Evolutionary conservation across 306 rosid genomes (phyloP).

Genomic region (Datisca glomerata): DNA sequence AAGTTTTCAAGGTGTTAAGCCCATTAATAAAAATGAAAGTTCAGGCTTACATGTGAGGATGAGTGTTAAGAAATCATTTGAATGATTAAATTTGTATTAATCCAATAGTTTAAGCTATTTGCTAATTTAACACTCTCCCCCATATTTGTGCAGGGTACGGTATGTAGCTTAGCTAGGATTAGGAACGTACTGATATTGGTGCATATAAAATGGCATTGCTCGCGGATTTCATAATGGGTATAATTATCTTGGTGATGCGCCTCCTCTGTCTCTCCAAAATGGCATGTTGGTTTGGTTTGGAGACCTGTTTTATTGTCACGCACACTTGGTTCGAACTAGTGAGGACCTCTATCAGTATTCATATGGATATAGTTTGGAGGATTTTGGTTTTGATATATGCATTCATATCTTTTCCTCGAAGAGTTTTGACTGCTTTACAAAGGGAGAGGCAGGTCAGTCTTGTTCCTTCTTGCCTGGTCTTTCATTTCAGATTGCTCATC

Average conservation of each 20-base stretch:
- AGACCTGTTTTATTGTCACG: slow-evolving; percentile 24
- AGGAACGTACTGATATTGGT: no score
- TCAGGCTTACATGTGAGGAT: no score
- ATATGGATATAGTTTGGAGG: slow-evolving; percentile 33
- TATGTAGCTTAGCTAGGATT: no score
- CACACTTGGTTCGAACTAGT: slow-evolving; percentile 52
- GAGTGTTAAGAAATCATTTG: no score
- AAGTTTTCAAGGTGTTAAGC: no score
- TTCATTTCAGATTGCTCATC: not conserved
- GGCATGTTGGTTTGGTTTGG: slow-evolving; percentile 36
- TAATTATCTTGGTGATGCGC: slow-evolving; percentile 28
- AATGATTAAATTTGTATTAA: no score
- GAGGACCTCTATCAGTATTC: slow-evolving; percentile 24
- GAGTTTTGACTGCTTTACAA: slow-evolving; percentile 35
- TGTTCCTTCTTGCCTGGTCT: not conserved
- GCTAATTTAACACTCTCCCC: no score
- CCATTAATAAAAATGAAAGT: no score
- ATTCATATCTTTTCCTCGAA: slow-evolving; percentile 44
- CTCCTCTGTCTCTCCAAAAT: slow-evolving; percentile 31
- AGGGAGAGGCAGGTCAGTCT: slow-evolving; percentile 55
- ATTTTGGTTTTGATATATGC: slow-evolving; percentile 42
- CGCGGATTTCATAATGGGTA: slow-evolving; percentile 23
- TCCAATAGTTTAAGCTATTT: no score
- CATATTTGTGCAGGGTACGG: no score
- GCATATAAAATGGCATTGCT: slow-evolving; percentile 45